Evolutionary conservation across 495 filamentous ascomycete genomes (phyloP), one percentile per base, ranked within the genome.

Genomic region (Terfezia boudieri): DNA sequence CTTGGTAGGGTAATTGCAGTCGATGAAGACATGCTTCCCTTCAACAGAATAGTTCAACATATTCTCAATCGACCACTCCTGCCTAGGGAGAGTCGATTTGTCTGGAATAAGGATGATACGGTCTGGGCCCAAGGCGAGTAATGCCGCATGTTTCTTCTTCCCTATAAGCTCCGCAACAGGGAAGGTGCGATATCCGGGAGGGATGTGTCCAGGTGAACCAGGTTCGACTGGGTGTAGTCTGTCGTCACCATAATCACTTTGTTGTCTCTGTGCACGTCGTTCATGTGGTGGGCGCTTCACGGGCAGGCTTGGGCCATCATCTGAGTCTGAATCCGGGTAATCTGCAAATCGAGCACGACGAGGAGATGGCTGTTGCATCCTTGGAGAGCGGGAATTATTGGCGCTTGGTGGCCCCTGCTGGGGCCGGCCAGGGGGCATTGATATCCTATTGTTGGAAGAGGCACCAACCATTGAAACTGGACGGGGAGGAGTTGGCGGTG

Each of bases 1-100:
- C 69, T 84, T 94, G 64, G 83, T 92, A 9, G 90, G 90, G 37
- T 82, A 71, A 43, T 94, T 80, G 37, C 96, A 73, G 64, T 96
- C 90, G 57, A 99, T 70, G 63, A 99, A 99, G 14, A 99, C 83
- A 67, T 96, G 90, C 65, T 99, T 99, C 14, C 88, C 89, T 71
- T 99, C 90, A 49, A 92, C 84, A 10, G 86, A 93, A 69, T 99
- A 96, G 66, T 93, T 83, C 14, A 79, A 84, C 67, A 99, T 78
- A 65, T 85, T 89, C 36, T 95, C 86, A 0, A 87, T 87, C 0
- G 80, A 81, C 90, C 90, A 99, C 65, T 93, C 89, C 62, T 92
- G 80, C 57, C 82, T 80, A 9, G 80, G 79, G 9, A 84, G 86
- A 7, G 59, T 53, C 11, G 62, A 65, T 54, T 65, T 84, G 65